A percentile compares a stretch with the other conserved stretches of the same genome.
These are phyloP conservation scores for Colletotrichum chlorophyti DNA, from an alignment of 2,329 filamentous ascomycete genomes.

Conservation along the genomic window DNA sequence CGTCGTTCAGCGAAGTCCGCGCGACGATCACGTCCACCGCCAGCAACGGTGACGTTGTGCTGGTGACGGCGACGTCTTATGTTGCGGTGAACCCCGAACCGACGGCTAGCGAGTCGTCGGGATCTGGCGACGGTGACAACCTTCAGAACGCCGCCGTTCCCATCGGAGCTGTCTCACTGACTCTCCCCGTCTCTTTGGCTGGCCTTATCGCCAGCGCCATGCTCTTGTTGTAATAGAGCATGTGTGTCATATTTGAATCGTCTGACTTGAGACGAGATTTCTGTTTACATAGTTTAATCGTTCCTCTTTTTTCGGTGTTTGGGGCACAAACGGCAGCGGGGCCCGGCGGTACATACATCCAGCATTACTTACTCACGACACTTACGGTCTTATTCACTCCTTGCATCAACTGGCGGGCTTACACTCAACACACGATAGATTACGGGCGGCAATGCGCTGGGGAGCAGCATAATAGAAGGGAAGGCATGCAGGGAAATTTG, in stretches of 20 bases:
- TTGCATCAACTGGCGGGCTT: constrained; percentile 25
- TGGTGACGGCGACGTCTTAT: constrained; percentile 57
- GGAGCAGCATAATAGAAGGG: constrained; percentile 7
- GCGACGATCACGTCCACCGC: constrained; percentile 54
- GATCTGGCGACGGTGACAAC: constrained; percentile 33
- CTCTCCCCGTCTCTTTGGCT: constrained; percentile 32
- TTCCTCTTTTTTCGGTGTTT: constrained; percentile 12
- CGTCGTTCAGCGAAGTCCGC: constrained; percentile 43
- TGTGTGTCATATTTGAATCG: neutral
- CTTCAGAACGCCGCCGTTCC: constrained; percentile 45
- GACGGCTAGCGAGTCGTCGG: constrained; percentile 34
- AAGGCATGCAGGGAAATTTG: neutral
- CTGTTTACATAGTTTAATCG: constrained; percentile 13
- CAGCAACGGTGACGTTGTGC: constrained; percentile 50
- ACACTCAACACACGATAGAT: constrained; percentile 17
- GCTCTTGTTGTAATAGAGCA: constrained; percentile 11
- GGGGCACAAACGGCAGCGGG: neutral
- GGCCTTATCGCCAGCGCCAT: constrained; percentile 34
- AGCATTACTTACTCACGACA: constrained; percentile 28
- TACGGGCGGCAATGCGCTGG: constrained; percentile 11
- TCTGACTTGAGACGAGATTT: constrained; percentile 1
- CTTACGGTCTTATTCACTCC: constrained; percentile 28
- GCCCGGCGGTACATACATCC: constrained; percentile 13
- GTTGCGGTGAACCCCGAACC: constrained; percentile 50
- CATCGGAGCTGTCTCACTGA: constrained; percentile 28